Conservation (phyloP, 805 yeast species). For the Candida stauntonica region DNA sequence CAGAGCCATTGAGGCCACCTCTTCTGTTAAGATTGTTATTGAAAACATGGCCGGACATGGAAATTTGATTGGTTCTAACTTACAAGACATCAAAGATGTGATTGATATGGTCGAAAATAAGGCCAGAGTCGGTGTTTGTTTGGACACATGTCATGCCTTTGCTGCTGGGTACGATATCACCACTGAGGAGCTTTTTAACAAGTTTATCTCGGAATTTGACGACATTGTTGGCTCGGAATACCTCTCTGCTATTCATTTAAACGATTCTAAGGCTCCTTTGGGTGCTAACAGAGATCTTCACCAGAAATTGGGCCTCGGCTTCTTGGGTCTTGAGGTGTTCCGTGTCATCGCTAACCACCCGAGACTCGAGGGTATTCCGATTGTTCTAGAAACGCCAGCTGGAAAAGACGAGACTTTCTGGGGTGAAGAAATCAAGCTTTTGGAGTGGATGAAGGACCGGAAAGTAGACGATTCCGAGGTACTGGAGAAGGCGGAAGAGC, state of each 20-base stretch:
- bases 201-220: slow-evolving; percentile 79
- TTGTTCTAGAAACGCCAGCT: slow-evolving; percentile 84
- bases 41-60: slow-evolving; percentile 99
- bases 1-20: slow-evolving; percentile 67
- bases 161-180: slow-evolving; percentile 93
- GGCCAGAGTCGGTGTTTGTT: slow-evolving; percentile 86
- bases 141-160: slow-evolving; percentile 94
- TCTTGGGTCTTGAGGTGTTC: slow-evolving; percentile 81
- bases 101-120: slow-evolving; percentile 79
- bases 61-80: slow-evolving; percentile 74
- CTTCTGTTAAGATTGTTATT: slow-evolving; percentile 78
- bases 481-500: slow-evolving; percentile 39
- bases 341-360: slow-evolving; percentile 67
- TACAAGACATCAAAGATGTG: slow-evolving; percentile 72
- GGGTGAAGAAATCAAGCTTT: slow-evolving; percentile 75
- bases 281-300: slow-evolving; percentile 90
- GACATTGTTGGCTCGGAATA: slow-evolving; percentile 67
- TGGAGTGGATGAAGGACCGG: slow-evolving; percentile 76
- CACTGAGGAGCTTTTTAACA: slow-evolving; percentile 49
- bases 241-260: slow-evolving; percentile 77
- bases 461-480: slow-evolving; percentile 51
- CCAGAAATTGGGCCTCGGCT: slow-evolving; percentile 85
- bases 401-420: slow-evolving; percentile 50
- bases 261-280: slow-evolving; percentile 92
- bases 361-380: slow-evolving; percentile 62